These are phyloP conservation scores for Phytophthora meadii DNA, from an alignment of 352 stramenopile species.

Conservation along the genomic window DNA sequence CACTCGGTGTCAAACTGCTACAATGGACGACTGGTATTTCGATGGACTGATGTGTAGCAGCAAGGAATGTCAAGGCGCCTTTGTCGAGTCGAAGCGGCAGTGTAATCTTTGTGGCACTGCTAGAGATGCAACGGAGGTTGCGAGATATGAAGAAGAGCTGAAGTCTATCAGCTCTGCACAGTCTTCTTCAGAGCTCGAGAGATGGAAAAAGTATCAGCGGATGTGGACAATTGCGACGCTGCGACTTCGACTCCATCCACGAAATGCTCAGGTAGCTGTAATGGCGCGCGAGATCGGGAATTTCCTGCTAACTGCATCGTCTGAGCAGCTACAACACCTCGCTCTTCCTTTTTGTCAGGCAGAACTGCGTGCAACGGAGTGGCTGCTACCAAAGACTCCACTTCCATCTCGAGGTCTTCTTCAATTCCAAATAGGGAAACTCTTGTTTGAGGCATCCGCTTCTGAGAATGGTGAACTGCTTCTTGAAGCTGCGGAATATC, in stretches of 20 bases:
- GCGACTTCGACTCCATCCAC: slow-evolving; percentile 37
- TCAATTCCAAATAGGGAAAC: slow-evolving; percentile 55
- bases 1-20: slow-evolving; percentile 25
- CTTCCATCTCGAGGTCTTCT: slow-evolving; percentile 53
- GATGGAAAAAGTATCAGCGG: slow-evolving; percentile 40
- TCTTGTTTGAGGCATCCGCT: slow-evolving; percentile 28
- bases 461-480: slow-evolving; percentile 10
- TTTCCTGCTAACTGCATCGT: slow-evolving; percentile 37
- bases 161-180: slow-evolving; percentile 11
- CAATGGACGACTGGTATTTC: slow-evolving; percentile 43
- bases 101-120: slow-evolving; percentile 37
- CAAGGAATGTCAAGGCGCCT: slow-evolving; percentile 31
- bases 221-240: slow-evolving; percentile 28
- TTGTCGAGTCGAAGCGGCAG: slow-evolving; percentile 3
- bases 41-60: slow-evolving; percentile 41
- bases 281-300: slow-evolving; percentile 48
- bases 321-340: slow-evolving; percentile 6
- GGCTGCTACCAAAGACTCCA: slow-evolving; percentile 45
- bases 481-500: slow-evolving; percentile 34
- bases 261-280: slow-evolving; percentile 38
- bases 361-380: slow-evolving; percentile 48
- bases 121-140: slow-evolving; percentile 10
- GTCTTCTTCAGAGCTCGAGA: slow-evolving; percentile 15
- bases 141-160: slow-evolving; percentile 21
- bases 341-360: slow-evolving; percentile 34